A percentile compares a stretch with the other conserved stretches of the same genome.
These are phyloP conservation scores for Penicillium argentinense DNA, from an alignment of 495 filamentous ascomycete species.

Conservation along the genomic window DNA sequence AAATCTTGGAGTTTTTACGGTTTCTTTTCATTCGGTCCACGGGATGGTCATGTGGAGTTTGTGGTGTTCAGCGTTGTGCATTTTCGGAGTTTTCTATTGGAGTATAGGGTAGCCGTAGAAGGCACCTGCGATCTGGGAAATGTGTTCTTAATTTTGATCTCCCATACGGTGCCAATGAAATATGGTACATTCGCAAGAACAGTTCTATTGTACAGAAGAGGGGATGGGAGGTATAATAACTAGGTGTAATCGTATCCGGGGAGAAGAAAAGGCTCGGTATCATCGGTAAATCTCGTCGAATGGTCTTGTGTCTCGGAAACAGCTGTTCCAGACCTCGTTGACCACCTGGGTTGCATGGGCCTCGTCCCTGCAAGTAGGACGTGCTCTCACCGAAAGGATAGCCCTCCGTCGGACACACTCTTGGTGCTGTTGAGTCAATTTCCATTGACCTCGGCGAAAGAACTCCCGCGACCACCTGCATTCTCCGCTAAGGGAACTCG, in stretches of 20 bases:
- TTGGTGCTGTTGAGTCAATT: conserved; percentile 87
- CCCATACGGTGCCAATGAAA: conserved; percentile 19
- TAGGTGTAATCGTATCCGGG: too few species aligned
- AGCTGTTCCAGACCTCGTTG: conserved; percentile 97
- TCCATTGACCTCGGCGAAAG: conserved; percentile 78
- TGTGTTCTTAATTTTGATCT: conserved; percentile 22
- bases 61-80: conserved; percentile 13
- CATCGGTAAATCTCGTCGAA: conserved; percentile 96
- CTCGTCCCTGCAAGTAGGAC: conserved; percentile 82
- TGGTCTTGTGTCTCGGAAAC: conserved; percentile 88
- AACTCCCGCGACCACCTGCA: conserved; percentile 89
- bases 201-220: conserved; percentile 24
- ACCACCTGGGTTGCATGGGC: conserved; percentile 83
- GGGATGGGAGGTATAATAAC: neutral
- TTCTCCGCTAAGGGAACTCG: conserved; percentile 87
- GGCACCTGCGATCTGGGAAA: conserved; percentile 18
- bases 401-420: conserved; percentile 85
- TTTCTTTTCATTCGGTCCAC: conserved; percentile 10
- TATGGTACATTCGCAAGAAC: conserved; percentile 27
- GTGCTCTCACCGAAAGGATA: conserved; percentile 66
- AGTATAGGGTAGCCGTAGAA: conserved; percentile 15
- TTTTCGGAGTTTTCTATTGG: conserved; percentile 20
- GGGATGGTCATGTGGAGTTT: conserved; percentile 11
- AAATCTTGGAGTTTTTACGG: conserved; percentile 11
- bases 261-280: conserved; percentile 35